Evolutionary conservation across 2,329 filamentous ascomycete genomes (phyloP).

Genomic region (Sporothrix globosa): DNA sequence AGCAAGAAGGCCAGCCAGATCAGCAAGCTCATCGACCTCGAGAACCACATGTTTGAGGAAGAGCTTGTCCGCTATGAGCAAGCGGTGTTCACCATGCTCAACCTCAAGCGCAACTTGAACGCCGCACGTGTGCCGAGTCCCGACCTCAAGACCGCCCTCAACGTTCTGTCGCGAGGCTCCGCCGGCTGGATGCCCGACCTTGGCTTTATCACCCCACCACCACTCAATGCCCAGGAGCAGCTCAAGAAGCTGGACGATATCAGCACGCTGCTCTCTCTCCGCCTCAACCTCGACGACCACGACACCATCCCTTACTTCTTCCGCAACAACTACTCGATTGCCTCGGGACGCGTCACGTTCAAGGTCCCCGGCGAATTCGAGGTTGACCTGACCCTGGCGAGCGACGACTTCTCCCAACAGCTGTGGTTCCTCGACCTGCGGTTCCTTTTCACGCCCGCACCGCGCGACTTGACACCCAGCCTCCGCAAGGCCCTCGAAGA

Average conservation of each 20-base stretch:
- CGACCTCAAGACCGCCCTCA: slow-evolving; percentile 85
- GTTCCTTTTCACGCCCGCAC: slow-evolving; percentile 75
- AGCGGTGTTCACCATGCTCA: slow-evolving; percentile 65
- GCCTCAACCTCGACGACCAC: slow-evolving; percentile 82
- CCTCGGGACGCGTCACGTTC: slow-evolving; percentile 89
- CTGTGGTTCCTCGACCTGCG: slow-evolving; percentile 95
- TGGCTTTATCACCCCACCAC: slow-evolving; percentile 74
- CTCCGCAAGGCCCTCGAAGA: slow-evolving; percentile 69
- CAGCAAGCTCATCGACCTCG: slow-evolving; percentile 85
- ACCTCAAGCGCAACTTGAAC: slow-evolving; percentile 73
- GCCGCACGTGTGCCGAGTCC: slow-evolving; percentile 81
- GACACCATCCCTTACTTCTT: slow-evolving; percentile 76
- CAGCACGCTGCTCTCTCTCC: slow-evolving; percentile 79
- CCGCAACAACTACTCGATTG: slow-evolving; percentile 70
- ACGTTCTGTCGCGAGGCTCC: slow-evolving; percentile 78
- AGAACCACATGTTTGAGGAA: slow-evolving; percentile 66
- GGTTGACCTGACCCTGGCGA: slow-evolving; percentile 86
- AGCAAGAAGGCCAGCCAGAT: slow-evolving; percentile 77
- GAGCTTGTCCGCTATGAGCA: slow-evolving; percentile 64
- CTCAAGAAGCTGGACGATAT: slow-evolving; percentile 76
- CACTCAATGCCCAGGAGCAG: slow-evolving; percentile 71
- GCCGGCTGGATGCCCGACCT: slow-evolving; percentile 81
- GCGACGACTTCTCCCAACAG: slow-evolving; percentile 79
- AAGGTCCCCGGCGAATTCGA: slow-evolving; percentile 83
- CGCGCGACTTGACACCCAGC: slow-evolving; percentile 61